Base-by-base conservation (phyloP, 768 basidiomycete species). In the Trametes villosa region DNA sequence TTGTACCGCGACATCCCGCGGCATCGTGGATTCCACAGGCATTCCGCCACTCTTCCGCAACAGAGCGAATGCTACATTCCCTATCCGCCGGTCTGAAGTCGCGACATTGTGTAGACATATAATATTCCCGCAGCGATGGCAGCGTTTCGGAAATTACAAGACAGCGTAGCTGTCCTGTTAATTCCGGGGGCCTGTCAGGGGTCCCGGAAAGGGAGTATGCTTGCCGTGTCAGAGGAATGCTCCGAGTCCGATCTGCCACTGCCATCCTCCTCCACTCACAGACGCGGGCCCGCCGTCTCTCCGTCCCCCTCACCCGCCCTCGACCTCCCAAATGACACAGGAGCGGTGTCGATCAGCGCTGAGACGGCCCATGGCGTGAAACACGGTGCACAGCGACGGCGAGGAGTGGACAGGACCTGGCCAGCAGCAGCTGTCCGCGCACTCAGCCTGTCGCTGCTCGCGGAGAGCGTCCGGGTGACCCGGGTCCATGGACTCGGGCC, bases 221-320 rank as follows among this genome's bases (percentile, higher is more conserved):
- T n/a, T n/a, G n/a, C n/a, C n/a, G n/a, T n/a, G n/a, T n/a, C n/a
- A 22, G 42, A 40, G 48, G 29, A 31, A 38, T 34, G 40, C 34
- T 57, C 34, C 50, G 30, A 56, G 53, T 57, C 59, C 45, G 53
- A 59, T 53, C 57, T 53, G 49, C 62, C 55, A 45, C 44, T 46
- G 26, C n/a, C 46, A 20, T 22, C 36, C 46, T 11, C 30, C 40
- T 36, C 18, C 9, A 4, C 22, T n/a, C n/a, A n/a, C 29, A 29
- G 18, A 48, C 11, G 53, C 40, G 42, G 18, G 33, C 33, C 33
- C 31, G 13, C 49, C 20, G 18, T 3, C 30, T 49, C 48, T 27
- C 30, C 47, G 29, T 18, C 47, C 26, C 45, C 13, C 42, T 22
- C 22, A n/a, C 22, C 42, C 9, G 15, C 5, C 42, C n/a, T 24